These are phyloP conservation scores for Akanthomyces muscarius DNA, from an alignment of 2,329 filamentous ascomycete genomes.

Conservation along the genomic window DNA sequence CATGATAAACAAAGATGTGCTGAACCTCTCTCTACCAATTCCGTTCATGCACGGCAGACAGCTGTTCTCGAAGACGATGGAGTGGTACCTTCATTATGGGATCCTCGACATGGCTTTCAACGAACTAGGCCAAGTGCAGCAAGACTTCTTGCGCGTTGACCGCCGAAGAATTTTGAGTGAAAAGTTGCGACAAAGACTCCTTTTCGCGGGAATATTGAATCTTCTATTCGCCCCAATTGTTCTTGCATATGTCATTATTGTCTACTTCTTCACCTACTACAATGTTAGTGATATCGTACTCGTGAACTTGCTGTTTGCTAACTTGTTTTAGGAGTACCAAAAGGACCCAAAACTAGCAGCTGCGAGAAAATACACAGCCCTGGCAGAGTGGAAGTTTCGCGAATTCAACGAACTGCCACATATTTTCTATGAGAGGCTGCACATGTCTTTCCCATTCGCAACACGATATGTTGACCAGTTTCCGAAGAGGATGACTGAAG, in stretches of 20 bases:
- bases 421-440: constrained; percentile 81
- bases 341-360: constrained; percentile 88
- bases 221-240: constrained; percentile 83
- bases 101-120: constrained; percentile 95
- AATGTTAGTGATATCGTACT: constrained; percentile 55
- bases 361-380: constrained; percentile 77
- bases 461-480: constrained; percentile 93
- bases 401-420: constrained; percentile 97
- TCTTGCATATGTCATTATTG: constrained; percentile 77
- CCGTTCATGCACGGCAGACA: constrained; percentile 77
- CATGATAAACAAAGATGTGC: constrained; percentile 92
- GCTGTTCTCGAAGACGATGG: constrained; percentile 81
- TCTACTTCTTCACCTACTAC: constrained; percentile 94
- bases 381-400: constrained; percentile 96
- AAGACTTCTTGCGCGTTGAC: constrained; percentile 79
- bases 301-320: neutral
- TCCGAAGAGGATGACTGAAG: constrained; percentile 88
- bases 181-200: constrained; percentile 71
- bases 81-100: constrained; percentile 88
- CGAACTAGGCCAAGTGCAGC: constrained; percentile 78
- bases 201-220: constrained; percentile 81
- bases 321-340: constrained; percentile 70
- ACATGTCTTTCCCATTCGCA: constrained; percentile 93
- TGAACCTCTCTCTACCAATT: constrained; percentile 80
- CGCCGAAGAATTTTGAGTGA: constrained; percentile 75